Percentiles rank a stretch among this genome's conserved stretches.
Evolutionary conservation across 1,139 yeast species (phyloP).

Genomic region (Suhomyces bolitotheri): DNA sequence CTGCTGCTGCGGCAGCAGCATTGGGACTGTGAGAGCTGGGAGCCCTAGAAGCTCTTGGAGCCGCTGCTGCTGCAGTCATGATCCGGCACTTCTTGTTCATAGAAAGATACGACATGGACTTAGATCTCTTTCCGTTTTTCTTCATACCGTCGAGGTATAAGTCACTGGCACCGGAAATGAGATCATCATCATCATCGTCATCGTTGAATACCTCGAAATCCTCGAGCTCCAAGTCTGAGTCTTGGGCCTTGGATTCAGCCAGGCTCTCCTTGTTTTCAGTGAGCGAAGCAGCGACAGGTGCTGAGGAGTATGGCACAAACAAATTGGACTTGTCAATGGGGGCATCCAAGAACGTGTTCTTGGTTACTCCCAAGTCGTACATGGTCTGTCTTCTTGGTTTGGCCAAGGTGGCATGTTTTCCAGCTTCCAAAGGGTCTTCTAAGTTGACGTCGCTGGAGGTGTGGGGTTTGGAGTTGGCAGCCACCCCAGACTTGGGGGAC

Average conservation of each 20-base stretch:
- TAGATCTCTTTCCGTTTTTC: conserved; percentile 57
- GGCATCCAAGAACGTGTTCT: conserved; percentile 50
- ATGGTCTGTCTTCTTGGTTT: conserved; percentile 51
- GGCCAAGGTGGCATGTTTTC: conserved; percentile 23
- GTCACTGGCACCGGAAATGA: conserved; percentile 17
- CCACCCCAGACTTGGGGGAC: conserved; percentile 13
- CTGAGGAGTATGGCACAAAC: conserved; percentile 68
- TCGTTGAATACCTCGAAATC: conserved; percentile 50
- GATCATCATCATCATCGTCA: conserved; percentile 29
- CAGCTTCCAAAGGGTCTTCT: conserved; percentile 30
- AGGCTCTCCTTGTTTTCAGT: conserved; percentile 18
- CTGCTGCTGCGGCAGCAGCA: conserved; percentile 74
- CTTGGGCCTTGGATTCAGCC: conserved; percentile 16
- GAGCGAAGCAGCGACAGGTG: conserved; percentile 75
- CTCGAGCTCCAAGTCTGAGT: conserved; percentile 38
- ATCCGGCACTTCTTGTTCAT: conserved; percentile 51
- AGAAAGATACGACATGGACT: conserved; percentile 58
- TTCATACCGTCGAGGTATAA: conserved; percentile 29
- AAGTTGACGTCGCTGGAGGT: conserved; percentile 3
- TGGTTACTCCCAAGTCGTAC: conserved; percentile 48
- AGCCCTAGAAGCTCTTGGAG: conserved; percentile 71
- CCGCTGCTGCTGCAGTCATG: conserved; percentile 80
- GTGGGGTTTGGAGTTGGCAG: conserved; percentile 2
- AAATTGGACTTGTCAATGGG: conserved; percentile 54
- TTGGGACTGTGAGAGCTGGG: conserved; percentile 57